phyloP scores from a whole-genome alignment of 768 basidiomycete species.

The Ramaria sp. region DNA sequence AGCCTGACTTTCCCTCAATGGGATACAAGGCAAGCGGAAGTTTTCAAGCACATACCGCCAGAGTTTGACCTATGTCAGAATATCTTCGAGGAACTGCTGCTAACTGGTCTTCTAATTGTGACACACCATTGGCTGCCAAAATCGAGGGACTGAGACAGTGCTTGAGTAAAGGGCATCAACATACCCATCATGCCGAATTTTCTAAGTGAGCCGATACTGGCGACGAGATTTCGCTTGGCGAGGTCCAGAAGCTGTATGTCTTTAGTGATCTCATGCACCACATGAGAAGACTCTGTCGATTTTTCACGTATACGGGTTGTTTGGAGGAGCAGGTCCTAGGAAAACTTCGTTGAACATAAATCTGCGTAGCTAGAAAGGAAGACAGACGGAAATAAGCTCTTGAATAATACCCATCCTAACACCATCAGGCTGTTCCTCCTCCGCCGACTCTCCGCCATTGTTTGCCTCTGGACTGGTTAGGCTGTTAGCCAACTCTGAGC shows the following conservation, averaged over 20 bases:
- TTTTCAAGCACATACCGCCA: conserved; percentile 44
- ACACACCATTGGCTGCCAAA: conserved; percentile 62
- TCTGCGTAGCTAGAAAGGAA: neutral
- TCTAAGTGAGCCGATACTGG: conserved; percentile 83
- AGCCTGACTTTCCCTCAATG: conserved; percentile 39
- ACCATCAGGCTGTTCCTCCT: conserved; percentile 43
- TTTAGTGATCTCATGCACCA: conserved; percentile 89
- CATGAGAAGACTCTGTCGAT: conserved; percentile 92
- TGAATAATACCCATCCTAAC: conserved; percentile 79
- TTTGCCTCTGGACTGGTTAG: neutral
- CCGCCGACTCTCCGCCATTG: conserved; percentile 45
- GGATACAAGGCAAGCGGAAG: neutral
- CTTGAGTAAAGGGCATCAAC: conserved; percentile 17
- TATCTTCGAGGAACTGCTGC: conserved; percentile 58
- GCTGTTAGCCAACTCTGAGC: conserved; percentile 37
- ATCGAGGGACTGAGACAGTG: neutral
- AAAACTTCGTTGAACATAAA: neutral
- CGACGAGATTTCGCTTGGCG: conserved; percentile 86
- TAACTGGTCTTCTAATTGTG: conserved; percentile 69
- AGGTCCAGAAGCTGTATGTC: conserved; percentile 93
- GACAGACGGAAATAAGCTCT: conserved; percentile 81
- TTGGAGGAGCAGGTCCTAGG: conserved; percentile 84
- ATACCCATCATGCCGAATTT: conserved; percentile 88
- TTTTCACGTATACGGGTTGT: conserved; percentile 96
- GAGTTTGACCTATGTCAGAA: conserved; percentile 69